Conservation (phyloP, 192 early-diverging fungal genomes). For the Cladochytrium replicatum region DNA sequence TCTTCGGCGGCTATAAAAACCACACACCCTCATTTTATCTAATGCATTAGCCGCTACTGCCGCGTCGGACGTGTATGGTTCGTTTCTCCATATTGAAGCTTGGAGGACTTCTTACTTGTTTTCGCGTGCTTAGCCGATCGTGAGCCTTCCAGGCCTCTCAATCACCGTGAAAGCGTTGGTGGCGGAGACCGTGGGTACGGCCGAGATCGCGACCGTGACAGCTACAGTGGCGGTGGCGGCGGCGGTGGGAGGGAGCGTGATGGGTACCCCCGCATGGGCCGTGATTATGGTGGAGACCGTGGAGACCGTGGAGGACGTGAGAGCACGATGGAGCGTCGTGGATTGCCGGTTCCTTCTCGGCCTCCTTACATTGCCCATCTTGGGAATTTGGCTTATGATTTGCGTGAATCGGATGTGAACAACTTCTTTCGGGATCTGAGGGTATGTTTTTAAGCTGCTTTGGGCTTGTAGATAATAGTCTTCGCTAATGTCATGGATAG, state of each 20-base stretch:
- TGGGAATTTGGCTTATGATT: slow-evolving; percentile 84
- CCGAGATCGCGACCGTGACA: slow-evolving; percentile 12
- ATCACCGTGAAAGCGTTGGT: no score
- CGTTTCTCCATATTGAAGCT: no score
- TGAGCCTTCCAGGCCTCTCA: no score
- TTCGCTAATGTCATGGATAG: slow-evolving; percentile 13
- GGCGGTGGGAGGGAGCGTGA: not conserved
- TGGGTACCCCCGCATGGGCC: not conserved
- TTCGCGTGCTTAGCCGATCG: no score
- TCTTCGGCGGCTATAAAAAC: not conserved
- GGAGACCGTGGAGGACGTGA: slow-evolving; percentile 2
- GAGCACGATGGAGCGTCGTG: not conserved
- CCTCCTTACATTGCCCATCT: slow-evolving; percentile 87
- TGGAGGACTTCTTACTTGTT: no score
- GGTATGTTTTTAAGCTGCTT: slow-evolving; percentile 27
- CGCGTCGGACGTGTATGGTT: no score
- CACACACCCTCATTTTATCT: no score
- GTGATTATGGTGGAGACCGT: not conserved
- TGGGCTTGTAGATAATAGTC: slow-evolving; percentile 2
- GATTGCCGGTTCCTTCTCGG: slow-evolving; percentile 53
- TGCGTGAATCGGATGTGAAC: slow-evolving; percentile 62
- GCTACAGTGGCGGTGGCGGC: slow-evolving; percentile 1
- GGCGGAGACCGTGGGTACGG: no score
- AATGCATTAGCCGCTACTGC: slow-evolving; percentile 9
- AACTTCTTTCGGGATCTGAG: slow-evolving; percentile 60